A percentile compares a stretch with the other conserved stretches of the same genome.
Conservation (phyloP, 371 early-diverging fungal genomes). For the Gilbertella persicaria region DNA sequence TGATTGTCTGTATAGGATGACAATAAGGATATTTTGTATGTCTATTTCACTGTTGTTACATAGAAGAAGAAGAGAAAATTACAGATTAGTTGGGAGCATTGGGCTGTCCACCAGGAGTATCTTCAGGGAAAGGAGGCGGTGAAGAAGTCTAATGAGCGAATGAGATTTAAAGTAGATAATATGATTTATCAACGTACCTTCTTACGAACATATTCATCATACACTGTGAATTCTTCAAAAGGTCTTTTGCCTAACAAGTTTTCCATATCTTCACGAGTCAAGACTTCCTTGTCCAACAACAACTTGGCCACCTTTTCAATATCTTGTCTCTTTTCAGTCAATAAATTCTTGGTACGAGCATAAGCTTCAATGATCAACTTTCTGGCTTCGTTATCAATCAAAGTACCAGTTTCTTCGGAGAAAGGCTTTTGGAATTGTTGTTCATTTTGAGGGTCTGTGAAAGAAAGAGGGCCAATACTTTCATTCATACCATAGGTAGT, state of each 20-base stretch:
- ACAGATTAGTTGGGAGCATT: not conserved
- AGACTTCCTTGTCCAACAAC: slow-evolving; percentile 94
- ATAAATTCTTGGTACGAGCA: slow-evolving; percentile 73
- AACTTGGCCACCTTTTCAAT: slow-evolving; percentile 94
- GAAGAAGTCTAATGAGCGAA: slow-evolving; percentile 34
- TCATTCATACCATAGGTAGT: slow-evolving; percentile 95
- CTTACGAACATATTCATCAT: slow-evolving; percentile 64
- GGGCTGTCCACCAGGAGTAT: slow-evolving; percentile 16
- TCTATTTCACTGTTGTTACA: not conserved
- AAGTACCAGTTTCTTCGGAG: slow-evolving; percentile 90
- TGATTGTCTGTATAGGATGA: not conserved
- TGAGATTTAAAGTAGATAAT: too few relatives aligned
- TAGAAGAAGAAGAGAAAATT: not conserved
- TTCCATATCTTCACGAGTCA: slow-evolving; percentile 95
- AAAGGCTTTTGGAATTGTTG: slow-evolving; percentile 93
- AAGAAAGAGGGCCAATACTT: slow-evolving; percentile 87
- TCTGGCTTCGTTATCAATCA: slow-evolving; percentile 96
- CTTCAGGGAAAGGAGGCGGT: slow-evolving; percentile 47
- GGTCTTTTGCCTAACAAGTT: slow-evolving; percentile 87
- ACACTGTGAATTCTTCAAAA: slow-evolving; percentile 76
- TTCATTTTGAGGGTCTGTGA: slow-evolving; percentile 73
- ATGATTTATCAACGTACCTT: slow-evolving; percentile 25
- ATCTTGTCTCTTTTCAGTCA: slow-evolving; percentile 79
- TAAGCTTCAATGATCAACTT: slow-evolving; percentile 82
- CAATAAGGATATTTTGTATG: not conserved